A percentile compares a stretch with the other conserved stretches of the same genome.
These are phyloP conservation scores for Tetraselmis chui DNA, from an alignment of 139 green algal species.

Conservation along the genomic window DNA sequence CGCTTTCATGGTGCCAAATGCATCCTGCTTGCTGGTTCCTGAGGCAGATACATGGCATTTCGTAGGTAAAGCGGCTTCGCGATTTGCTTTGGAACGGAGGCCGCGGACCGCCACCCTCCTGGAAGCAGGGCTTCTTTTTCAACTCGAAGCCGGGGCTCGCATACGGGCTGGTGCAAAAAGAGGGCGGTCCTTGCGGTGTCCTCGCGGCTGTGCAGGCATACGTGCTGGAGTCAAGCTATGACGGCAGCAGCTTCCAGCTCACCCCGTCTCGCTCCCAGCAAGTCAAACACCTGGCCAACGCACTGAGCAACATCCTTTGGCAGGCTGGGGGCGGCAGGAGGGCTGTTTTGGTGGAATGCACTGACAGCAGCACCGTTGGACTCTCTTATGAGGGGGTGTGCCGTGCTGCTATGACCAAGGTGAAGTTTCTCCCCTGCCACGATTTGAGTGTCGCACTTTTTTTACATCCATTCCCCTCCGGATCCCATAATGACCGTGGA, in stretches of 20 bases:
- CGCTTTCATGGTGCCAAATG: no score
- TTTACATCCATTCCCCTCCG: not conserved
- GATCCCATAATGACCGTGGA: no score
- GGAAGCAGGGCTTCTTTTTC: conserved; percentile 11
- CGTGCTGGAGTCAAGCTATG: not conserved
- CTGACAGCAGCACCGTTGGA: not conserved
- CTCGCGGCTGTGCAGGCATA: conserved; percentile 5
- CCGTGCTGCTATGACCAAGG: not conserved
- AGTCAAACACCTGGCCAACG: not conserved
- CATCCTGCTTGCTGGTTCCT: no score
- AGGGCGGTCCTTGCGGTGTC: conserved; percentile 9
- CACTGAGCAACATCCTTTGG: not conserved
- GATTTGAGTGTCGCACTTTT: no score
- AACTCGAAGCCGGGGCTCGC: not conserved
- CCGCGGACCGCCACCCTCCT: not conserved
- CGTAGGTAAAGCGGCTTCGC: not conserved
- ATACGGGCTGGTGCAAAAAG: conserved; percentile 6
- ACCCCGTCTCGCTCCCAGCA: not conserved
- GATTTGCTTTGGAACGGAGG: not conserved
- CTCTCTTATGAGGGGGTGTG: not conserved
- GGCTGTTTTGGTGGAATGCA: not conserved
- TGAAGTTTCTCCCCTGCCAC: not conserved
- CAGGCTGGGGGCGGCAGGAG: not conserved
- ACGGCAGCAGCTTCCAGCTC: not conserved
- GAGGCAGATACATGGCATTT: no score